Evolutionary conservation across 2,329 filamentous ascomycete species (phyloP), one percentile per base, ranked within the genome.

Genomic region (Cladosporium velox): DNA sequence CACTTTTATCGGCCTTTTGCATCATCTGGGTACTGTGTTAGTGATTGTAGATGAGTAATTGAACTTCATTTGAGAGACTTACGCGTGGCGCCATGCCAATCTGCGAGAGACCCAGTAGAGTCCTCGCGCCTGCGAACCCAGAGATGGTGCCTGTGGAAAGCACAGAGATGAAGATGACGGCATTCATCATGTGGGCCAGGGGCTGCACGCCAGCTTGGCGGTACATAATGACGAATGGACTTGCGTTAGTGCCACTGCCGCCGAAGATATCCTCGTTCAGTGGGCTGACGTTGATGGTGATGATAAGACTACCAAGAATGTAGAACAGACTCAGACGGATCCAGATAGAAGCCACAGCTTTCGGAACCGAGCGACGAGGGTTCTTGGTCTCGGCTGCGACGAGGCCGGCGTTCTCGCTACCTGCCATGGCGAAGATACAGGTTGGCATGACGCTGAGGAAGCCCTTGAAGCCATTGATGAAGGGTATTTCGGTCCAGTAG

Each of bases 181-280:
- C 81, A 66, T 84, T 83, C 76, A 83, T 83, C 61, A 83, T 79
- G 65, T 83, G 79, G 0, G 82, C 81, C 14, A 82, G 69, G 2
- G 75, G 75, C 12, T 70, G 69, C 4, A 72, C 35, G 24, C 68
- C 70, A 15, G 69, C 68, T 15, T 71, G 59, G 44, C 67, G 64
- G 38, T 32, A 96, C 68, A 93, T 92, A 73, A 97, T 96, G 72
- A 97, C 93, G 77, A 97, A 97, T 1, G 94, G 94, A 58, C 55
- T 58, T 3, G 89, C 87, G 75, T 93, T 87, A 59, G 85, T 86
- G 64, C 81, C 85, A 28, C 77, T 80, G 18, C 66, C 68, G 55
- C 76, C 78, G 1, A 92, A 81, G 0, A 97, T 88, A 3, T 84
- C 82, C 0, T 74, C 65, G 68, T 96, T 58, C 32, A 15, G 7